Evolutionary conservation across 148 eudicot species (phyloP), one percentile per base, ranked within the genome.

Genomic region (Vaccinium darrowii): DNA sequence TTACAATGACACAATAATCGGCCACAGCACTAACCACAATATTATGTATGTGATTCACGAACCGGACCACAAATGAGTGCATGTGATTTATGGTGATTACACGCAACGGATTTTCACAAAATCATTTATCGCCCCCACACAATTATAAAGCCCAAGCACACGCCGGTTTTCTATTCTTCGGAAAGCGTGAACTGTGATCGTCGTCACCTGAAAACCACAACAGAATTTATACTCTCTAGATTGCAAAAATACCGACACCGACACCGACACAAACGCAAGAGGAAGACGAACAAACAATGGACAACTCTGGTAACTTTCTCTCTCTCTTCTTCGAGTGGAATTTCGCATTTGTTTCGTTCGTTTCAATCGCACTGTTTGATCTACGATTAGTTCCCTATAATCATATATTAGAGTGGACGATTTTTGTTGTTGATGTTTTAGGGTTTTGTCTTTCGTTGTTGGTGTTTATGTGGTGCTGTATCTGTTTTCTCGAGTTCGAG

Each of bases 401-500:
- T 5, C 50, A 21, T 43, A 79, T 16, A 3, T 8, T 5, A 33
- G 60, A 16, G 67, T 16, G 30, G 57, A 19, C 67, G 58, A 27
- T 14, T 33, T 71, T 30, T 16, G 47, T 43, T 43, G 47, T 43
- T 53, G 39, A 21, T 30, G 65, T 72, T 82, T 14, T 82, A 82
- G 84, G 84, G 84, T 72, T 53, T 52, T 11, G 47, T 19, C n/a
- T 23, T 81, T 63, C 39, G 33, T 65, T 65, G 43, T 43, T 49
- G 33, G 7, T 12, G 56, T 8, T 14, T 56, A 18, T n/a, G 12
- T 23, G 30, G 27, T 13, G 73, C 14, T 49, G 33, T 16, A 50
- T 67, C 8, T 7, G 60, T 18, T 52, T 51, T 65, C 1, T 65
- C 52, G 57, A 65, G 54, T 65, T 65, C 54, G 57, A 43, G n/a